phyloP scores from a whole-genome alignment of 805 yeast species.

The Metahyphopichia silvanorum region DNA sequence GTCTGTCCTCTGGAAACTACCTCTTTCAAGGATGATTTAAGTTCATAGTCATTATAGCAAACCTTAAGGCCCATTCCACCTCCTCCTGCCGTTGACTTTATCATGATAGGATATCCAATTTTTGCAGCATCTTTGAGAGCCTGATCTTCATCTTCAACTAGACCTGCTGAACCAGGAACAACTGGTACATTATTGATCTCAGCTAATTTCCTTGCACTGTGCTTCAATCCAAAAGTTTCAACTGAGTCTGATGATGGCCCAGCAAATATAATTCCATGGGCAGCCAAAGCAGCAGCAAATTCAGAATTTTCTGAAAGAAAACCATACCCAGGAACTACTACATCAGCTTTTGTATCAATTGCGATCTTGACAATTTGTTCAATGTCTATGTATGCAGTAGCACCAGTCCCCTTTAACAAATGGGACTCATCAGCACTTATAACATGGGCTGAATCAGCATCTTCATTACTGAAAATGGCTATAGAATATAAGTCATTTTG shows the following conservation, averaged over 20 bases:
- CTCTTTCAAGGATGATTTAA: constrained; percentile 9
- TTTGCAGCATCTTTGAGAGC: constrained; percentile 10
- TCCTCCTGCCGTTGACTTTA: constrained; percentile 27
- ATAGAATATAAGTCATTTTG: constrained; percentile 11
- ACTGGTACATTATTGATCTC: constrained; percentile 17
- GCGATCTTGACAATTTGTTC: constrained; percentile 23
- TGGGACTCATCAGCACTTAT: constrained; percentile 18
- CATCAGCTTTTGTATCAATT: constrained; percentile 68
- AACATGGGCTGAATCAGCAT: constrained; percentile 24
- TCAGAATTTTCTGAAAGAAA: constrained; percentile 31
- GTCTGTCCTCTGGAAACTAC: constrained; percentile 21
- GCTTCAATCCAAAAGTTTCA: constrained; percentile 22
- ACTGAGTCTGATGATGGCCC: constrained; percentile 21
- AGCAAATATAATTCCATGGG: constrained; percentile 16
- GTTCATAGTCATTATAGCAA: constrained; percentile 10
- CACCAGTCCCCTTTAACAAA: constrained; percentile 19
- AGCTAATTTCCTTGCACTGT: constrained; percentile 20
- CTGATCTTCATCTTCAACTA: constrained; percentile 8
- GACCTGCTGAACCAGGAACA: constrained; percentile 20
- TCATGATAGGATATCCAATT: constrained; percentile 22
- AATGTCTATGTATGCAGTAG: constrained; percentile 18
- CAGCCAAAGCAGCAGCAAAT: constrained; percentile 13
- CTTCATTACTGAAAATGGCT: constrained; percentile 20
- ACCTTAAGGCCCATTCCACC: constrained; percentile 27
- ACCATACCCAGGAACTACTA: constrained; percentile 91